A percentile compares a stretch with the other conserved stretches of the same genome.
phyloP scores from a whole-genome alignment of 441 rosid genomes.

The Gossypium lobatum region DNA sequence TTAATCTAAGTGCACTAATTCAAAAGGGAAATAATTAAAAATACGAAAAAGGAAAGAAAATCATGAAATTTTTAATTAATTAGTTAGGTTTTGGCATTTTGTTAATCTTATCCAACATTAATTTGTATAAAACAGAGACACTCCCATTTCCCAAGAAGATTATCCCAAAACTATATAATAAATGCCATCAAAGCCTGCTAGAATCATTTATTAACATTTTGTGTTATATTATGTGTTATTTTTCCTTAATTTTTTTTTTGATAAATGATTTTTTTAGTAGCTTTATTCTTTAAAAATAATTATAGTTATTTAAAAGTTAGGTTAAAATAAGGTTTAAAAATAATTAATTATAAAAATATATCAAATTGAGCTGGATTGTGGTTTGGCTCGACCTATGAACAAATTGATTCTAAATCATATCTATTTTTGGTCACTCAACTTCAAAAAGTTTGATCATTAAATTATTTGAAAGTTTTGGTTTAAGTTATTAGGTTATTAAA shows the following conservation, averaged over 20 bases:
- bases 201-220: neutral
- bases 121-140: neutral
- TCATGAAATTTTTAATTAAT: neutral
- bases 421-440: accelerated
- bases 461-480: too few relatives aligned
- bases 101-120: neutral
- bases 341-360: too few relatives aligned
- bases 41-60: neutral
- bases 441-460: too few relatives aligned
- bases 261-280: too few relatives aligned
- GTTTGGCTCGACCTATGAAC: too few relatives aligned
- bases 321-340: too few relatives aligned
- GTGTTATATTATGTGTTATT: neutral
- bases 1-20: neutral
- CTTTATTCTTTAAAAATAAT: too few relatives aligned
- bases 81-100: neutral
- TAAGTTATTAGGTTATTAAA: too few relatives aligned
- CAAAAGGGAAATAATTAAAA: neutral
- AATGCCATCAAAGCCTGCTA: neutral
- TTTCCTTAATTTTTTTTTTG: neutral
- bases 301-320: too few relatives aligned
- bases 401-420: too few relatives aligned
- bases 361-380: too few relatives aligned
- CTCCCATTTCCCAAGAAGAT: neutral
- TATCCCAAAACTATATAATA: neutral